Evolutionary conservation across 2,329 filamentous ascomycete species (phyloP), one percentile per base, ranked within the genome.

Genomic region (Colletotrichum graminicola): DNA sequence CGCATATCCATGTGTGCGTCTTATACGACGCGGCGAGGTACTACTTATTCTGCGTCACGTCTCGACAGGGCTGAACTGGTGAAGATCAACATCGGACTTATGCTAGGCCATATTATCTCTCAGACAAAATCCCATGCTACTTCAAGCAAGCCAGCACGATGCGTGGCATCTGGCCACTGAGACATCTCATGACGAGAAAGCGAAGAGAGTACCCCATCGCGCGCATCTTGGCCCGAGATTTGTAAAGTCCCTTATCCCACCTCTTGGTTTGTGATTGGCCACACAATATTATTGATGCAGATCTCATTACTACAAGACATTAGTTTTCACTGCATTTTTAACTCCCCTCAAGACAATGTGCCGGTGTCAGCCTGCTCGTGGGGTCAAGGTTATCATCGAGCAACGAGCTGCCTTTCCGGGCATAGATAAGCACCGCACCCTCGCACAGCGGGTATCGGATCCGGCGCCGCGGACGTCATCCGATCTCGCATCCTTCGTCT

Each of bases 381-480:
- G 60, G 39, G 69, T 57, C 66, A 70, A 39, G 55, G 54, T 56
- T 70, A n/a, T n/a, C n/a, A n/a, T 8, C 47, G 39, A 49, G 45
- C 21, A 56, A 12, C 61, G 11, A 72, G 66, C 66, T 72, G 29
- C 70, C 61, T 66, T 72, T 72, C 66, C 55, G 52, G 65, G 68
- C 52, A 36, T 71, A 36, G 68, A 68, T 54, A 34, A 59, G 51
- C 56, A 43, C 51, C 7, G 29, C 23, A 47, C 36, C 12, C n/a
- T 57, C 36, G 29, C 39, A 29, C 45, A 26, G 34, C 14, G 34
- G 39, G n/a, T 21, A 26, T 34, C 7, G 23, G 18, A n/a, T 14
- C 11, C 34, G 21, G 54, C 21, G 14, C 2, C 39, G 43, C n/a
- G 59, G 14, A 34, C 45, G 63, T 68, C 68, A 67, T 71, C 68